Conservation (phyloP, 768 basidiomycete genomes). For the Hericium coralloides region DNA sequence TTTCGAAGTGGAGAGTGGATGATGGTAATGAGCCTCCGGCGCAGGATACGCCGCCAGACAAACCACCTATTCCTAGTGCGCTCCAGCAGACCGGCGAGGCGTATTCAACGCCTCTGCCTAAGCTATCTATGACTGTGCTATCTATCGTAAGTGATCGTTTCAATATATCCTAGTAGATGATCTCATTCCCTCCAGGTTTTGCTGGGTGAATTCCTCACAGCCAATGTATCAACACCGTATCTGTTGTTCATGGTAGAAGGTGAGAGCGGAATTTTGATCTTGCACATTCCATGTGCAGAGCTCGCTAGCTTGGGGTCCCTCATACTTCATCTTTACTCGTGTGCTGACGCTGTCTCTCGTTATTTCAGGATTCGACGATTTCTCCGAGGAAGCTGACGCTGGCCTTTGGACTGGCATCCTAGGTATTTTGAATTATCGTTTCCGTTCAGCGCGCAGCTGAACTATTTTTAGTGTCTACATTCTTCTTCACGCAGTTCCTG, state of each 20-base stretch:
- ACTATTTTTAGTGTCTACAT: conserved; percentile 51
- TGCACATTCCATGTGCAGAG: too few species aligned
- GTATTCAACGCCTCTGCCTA: conserved; percentile 75
- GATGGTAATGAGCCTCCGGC: conserved; percentile 7
- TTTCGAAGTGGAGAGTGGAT: not conserved
- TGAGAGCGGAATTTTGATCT: not conserved
- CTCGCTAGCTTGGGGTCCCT: not conserved
- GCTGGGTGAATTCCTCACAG: conserved; percentile 91
- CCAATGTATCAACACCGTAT: conserved; percentile 89
- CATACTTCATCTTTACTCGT: not conserved
- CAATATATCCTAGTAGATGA: not conserved
- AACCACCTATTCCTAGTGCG: conserved; percentile 71
- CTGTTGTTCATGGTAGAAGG: conserved; percentile 92
- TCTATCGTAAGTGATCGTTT: conserved; percentile 40
- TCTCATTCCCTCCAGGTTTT: conserved; percentile 52
- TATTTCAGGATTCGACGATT: conserved; percentile 43
- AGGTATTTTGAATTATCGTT: not conserved
- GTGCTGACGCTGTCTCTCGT: not conserved
- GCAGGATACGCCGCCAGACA: conserved; percentile 12
- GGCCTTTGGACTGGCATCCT: conserved; percentile 87
- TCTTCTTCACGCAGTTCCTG: conserved; percentile 93
- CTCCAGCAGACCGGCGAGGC: conserved; percentile 50
- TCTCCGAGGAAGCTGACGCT: conserved; percentile 73
- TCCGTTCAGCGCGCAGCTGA: not conserved
- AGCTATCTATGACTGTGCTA: conserved; percentile 83